Evolutionary conservation across 2,329 filamentous ascomycete species (phyloP).

Genomic region (Ophiostoma sp.): DNA sequence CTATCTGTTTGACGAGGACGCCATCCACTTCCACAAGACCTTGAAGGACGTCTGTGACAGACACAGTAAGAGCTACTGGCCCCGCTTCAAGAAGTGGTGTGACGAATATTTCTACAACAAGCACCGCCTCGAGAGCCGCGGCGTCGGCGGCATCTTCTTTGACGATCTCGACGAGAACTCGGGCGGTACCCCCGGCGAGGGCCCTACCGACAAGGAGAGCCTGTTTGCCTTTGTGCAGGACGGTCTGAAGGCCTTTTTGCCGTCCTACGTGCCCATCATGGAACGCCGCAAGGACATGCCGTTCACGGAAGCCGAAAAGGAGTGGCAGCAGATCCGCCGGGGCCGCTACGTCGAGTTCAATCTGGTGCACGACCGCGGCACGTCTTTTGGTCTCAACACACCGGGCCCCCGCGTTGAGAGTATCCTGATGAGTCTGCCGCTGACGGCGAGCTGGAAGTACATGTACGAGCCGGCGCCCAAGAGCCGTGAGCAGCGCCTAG

Average conservation of each 20-base stretch:
- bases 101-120: slow-evolving; percentile 96
- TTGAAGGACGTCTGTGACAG: slow-evolving; percentile 92
- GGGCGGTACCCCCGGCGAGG: slow-evolving; percentile 21
- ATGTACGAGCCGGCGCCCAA: slow-evolving; percentile 83
- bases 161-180: slow-evolving; percentile 90
- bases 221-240: slow-evolving; percentile 88
- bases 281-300: slow-evolving; percentile 88
- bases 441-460: slow-evolving; percentile 93
- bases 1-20: slow-evolving; percentile 96
- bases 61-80: slow-evolving; percentile 89
- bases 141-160: slow-evolving; percentile 96
- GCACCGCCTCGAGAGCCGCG: slow-evolving; percentile 82
- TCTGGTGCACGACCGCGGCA: slow-evolving; percentile 92
- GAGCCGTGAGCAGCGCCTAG: slow-evolving; percentile 74
- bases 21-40: slow-evolving; percentile 91
- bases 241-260: slow-evolving; percentile 82
- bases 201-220: slow-evolving; percentile 68
- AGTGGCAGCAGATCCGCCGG: slow-evolving; percentile 92
- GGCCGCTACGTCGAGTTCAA: slow-evolving; percentile 99
- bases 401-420: slow-evolving; percentile 91
- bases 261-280: slow-evolving; percentile 87
- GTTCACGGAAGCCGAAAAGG: slow-evolving; percentile 81
- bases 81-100: slow-evolving; percentile 96
- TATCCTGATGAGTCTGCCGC: slow-evolving; percentile 93
- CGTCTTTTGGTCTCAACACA: slow-evolving; percentile 89